These are phyloP conservation scores for Rubroboletus pulcherrimus DNA, from an alignment of 768 basidiomycete genomes.

Conservation along the genomic window DNA sequence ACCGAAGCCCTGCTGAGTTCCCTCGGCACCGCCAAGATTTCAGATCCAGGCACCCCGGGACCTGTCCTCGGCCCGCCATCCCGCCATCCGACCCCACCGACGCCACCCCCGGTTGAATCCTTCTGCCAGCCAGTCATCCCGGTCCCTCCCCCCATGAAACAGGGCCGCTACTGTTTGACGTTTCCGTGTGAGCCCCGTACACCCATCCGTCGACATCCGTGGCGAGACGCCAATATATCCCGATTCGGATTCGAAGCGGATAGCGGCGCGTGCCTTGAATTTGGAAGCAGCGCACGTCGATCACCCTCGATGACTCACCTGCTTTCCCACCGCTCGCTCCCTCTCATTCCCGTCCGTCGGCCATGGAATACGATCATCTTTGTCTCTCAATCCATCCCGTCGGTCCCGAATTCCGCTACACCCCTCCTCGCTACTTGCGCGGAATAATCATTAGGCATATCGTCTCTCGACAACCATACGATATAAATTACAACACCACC, in stretches of 20 bases:
- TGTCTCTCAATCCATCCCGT: neutral
- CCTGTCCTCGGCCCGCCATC: constrained; percentile 21
- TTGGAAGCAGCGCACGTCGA: constrained; percentile 26
- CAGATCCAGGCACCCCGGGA: constrained; percentile 33
- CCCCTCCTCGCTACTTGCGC: neutral
- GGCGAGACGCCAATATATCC: constrained; percentile 15
- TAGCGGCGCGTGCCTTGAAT: constrained; percentile 22
- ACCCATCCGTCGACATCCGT: neutral
- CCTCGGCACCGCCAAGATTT: constrained; percentile 47
- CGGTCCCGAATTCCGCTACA: constrained; percentile 6
- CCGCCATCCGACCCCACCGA: constrained; percentile 18
- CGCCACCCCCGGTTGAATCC: constrained; percentile 21
- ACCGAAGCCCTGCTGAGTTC: constrained; percentile 26
- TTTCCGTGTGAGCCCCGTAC: neutral
- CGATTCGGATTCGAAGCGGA: constrained; percentile 18
- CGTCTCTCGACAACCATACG: constrained; percentile 1
- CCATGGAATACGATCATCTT: neutral
- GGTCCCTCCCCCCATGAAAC: constrained; percentile 17
- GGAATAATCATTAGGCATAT: constrained; percentile 13
- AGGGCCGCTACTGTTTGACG: constrained; percentile 1
- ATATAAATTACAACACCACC: constrained; percentile 13
- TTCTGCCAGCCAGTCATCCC: constrained; percentile 8
- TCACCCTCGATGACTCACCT: constrained; percentile 26
- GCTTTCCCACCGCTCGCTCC: neutral
- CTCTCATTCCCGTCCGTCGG: constrained; percentile 14